Evolutionary conservation across 1,284 basidiomycete species (phyloP).

Genomic region (Thecaphora thlaspeos): DNA sequence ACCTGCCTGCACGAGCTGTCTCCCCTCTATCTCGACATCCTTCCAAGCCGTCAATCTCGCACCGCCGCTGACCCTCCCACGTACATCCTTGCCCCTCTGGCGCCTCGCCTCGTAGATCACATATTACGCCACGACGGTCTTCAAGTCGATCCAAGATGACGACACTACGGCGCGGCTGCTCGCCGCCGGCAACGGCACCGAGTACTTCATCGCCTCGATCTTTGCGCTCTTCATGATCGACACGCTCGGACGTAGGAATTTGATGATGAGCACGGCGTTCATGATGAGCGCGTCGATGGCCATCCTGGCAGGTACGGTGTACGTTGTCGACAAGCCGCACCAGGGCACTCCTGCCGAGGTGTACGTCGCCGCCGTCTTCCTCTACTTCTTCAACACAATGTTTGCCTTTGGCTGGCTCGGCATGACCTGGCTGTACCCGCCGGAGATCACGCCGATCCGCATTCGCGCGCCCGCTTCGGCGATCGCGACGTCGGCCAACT

Average conservation of each 20-base stretch:
- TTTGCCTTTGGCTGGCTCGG: constrained; percentile 72
- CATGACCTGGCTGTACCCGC: constrained; percentile 64
- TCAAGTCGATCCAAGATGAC: constrained; percentile 59
- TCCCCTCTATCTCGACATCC: too few relatives aligned
- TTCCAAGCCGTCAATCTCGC: too few relatives aligned
- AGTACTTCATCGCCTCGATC: constrained; percentile 68
- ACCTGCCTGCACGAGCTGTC: too few relatives aligned
- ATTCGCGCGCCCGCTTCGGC: constrained; percentile 58
- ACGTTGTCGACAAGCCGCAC: constrained; percentile 13
- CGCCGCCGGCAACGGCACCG: constrained; percentile 70
- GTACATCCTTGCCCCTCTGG: too few relatives aligned
- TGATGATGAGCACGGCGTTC: constrained; percentile 70
- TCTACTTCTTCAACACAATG: constrained; percentile 71
- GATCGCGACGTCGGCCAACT: constrained; percentile 56
- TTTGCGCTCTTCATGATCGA: constrained; percentile 65
- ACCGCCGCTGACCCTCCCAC: too few relatives aligned
- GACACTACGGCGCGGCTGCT: constrained; percentile 68
- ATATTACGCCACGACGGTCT: constrained; percentile 61
- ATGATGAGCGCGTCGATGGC: constrained; percentile 68
- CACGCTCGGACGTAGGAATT: constrained; percentile 64
- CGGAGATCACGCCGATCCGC: constrained; percentile 56
- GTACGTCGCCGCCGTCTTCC: constrained; percentile 64
- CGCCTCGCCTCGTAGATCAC: too few relatives aligned
- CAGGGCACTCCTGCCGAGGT: constrained; percentile 5
- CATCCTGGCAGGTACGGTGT: constrained; percentile 65